Evolutionary conservation across 1,284 basidiomycete species (phyloP).

Genomic region (Apiotrichum brassicae): DNA sequence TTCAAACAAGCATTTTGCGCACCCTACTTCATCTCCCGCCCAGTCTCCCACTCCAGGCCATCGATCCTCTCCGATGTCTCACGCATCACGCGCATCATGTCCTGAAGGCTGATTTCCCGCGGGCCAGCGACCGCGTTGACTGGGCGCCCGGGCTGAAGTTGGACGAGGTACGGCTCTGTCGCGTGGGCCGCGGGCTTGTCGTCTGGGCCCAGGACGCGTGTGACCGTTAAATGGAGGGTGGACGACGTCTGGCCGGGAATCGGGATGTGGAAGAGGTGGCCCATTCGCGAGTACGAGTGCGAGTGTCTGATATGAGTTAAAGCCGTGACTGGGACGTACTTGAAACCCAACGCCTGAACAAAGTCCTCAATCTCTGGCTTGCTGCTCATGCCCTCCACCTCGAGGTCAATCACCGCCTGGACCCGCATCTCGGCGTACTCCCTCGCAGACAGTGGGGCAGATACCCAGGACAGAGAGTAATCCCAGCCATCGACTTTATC

Average conservation of each 20-base stretch:
- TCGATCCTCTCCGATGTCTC: conserved; percentile 27
- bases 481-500: conserved; percentile 12
- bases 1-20: background rate
- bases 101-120: conserved; percentile 25
- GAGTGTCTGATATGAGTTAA: conserved; percentile 23
- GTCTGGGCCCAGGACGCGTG: conserved; percentile 15
- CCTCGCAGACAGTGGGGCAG: conserved; percentile 23
- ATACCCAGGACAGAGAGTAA: conserved; percentile 29
- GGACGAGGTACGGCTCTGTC: conserved; percentile 34
- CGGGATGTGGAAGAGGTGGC: conserved; percentile 37
- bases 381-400: conserved; percentile 21
- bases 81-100: conserved; percentile 33
- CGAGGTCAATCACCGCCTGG: conserved; percentile 29
- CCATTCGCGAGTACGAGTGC: conserved; percentile 28
- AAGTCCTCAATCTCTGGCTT: conserved; percentile 32
- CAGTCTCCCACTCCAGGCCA: conserved; percentile 36
- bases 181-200: conserved; percentile 3
- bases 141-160: conserved; percentile 30
- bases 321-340: conserved; percentile 21
- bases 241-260: conserved; percentile 18
- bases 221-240: conserved; percentile 32
- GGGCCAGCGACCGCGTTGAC: conserved; percentile 23
- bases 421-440: conserved; percentile 37
- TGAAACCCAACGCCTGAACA: conserved; percentile 31
- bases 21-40: background rate